Evolutionary conservation across 495 filamentous ascomycete species (phyloP), one percentile per base, ranked within the genome.

Genomic region (Clohesyomyces aquaticus): DNA sequence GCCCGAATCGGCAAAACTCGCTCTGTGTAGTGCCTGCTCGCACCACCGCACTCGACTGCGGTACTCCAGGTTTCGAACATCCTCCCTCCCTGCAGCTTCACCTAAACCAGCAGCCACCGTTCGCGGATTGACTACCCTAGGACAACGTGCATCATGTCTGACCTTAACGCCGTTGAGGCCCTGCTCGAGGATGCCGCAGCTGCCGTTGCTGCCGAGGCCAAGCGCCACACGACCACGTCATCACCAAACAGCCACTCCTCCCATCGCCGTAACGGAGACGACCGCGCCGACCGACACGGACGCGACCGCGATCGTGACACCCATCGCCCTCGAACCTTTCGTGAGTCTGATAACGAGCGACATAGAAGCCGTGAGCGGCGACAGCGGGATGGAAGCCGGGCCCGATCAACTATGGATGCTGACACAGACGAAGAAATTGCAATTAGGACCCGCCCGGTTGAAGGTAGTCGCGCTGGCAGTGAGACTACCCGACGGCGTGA

Each of bases 301-400:
- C 80, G 81, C 28, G 79, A 83, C 55, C 83, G 87, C 58, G 87
- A 91, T 66, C 86, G 90, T 54, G 61, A 29, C 43, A 23, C 52
- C 18, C 51, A 57, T 27, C 43, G 50, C 3, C 1, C 32, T 26
- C 22, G 23, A 14, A 35, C 14, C 12, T 28, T 29, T 51, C 56
- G 56, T 59, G 56, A 59, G 56, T 59, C 43, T 19, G 47, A 49
- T 46, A 47, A 23, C 14, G 42, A 63, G n/a, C 51, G 58, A 28
- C 19, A 46, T 6, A 54, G 32, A 29, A 54, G 58, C 35, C 87
- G 88, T 73, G 90, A 89, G 69, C 84, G 88, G 77, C 56, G 51
- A 21, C 61, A 57, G 27, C 57, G 62, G 16, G 61, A 65, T 25
- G 52, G 47, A 22, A 59, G 52, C 61, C 35, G 28, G 18, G 19